Evolutionary conservation across 768 basidiomycete genomes (phyloP).

Genomic region (Tylopilus intermedius): DNA sequence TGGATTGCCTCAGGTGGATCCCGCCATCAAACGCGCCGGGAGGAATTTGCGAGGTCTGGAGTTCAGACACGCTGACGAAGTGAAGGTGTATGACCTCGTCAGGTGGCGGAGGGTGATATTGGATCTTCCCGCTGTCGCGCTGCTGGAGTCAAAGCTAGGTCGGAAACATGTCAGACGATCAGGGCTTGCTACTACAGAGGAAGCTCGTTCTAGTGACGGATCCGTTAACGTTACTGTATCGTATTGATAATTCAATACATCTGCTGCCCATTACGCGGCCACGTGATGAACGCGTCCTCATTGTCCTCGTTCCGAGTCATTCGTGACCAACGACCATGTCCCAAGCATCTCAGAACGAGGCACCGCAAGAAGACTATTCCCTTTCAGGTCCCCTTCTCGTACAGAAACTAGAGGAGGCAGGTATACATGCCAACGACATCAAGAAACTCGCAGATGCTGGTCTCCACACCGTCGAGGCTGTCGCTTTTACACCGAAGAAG

Average conservation of each 20-base stretch:
- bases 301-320: background rate
- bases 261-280: slow-evolving; percentile 19
- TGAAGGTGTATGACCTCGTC: slow-evolving; percentile 78
- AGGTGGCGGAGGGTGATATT: slow-evolving; percentile 79
- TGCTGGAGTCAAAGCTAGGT: slow-evolving; percentile 60
- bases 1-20: slow-evolving; percentile 51
- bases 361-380: slow-evolving; percentile 47
- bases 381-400: slow-evolving; percentile 82
- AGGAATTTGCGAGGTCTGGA: slow-evolving; percentile 70
- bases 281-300: slow-evolving; percentile 31
- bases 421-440: slow-evolving; percentile 85
- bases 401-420: slow-evolving; percentile 79
- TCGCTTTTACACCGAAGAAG: slow-evolving; percentile 97
- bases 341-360: slow-evolving; percentile 48
- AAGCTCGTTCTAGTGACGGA: background rate
- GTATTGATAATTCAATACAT: slow-evolving; percentile 1
- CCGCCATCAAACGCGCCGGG: slow-evolving; percentile 55
- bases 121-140: slow-evolving; percentile 79
- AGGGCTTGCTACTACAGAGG: slow-evolving; percentile 7
- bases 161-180: slow-evolving; percentile 27
- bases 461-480: slow-evolving; percentile 88
- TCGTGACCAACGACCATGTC: slow-evolving; percentile 27
- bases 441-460: slow-evolving; percentile 94
- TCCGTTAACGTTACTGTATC: background rate
- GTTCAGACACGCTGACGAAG: slow-evolving; percentile 55